A percentile compares a stretch with the other conserved stretches of the same genome.
phyloP scores from a whole-genome alignment of 2,329 filamentous ascomycete genomes.

The Trichoderma asperellum region DNA sequence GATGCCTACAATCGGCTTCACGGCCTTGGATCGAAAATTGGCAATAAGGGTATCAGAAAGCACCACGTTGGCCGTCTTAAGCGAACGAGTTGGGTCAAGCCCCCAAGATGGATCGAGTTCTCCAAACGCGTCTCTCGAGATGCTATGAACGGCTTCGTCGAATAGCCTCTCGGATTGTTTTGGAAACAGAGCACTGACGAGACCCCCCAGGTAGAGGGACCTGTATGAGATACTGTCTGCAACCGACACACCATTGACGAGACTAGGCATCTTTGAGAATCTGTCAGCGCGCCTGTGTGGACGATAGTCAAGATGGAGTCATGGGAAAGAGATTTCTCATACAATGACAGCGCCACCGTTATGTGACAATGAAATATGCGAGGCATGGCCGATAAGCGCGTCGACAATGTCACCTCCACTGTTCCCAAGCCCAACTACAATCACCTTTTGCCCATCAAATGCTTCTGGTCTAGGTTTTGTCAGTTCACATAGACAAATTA shows the following conservation, averaged over 20 bases:
- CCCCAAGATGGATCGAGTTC: constrained; percentile 36
- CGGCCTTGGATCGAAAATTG: constrained; percentile 44
- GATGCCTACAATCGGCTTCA: constrained; percentile 41
- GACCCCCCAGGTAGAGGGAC: constrained; percentile 37
- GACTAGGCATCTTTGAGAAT: constrained; percentile 36
- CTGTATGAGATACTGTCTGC: constrained; percentile 43
- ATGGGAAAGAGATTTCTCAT: not conserved
- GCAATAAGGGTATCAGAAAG: constrained; percentile 39
- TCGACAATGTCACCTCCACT: constrained; percentile 41
- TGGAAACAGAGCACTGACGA: constrained; percentile 37
- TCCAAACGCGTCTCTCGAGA: constrained; percentile 33
- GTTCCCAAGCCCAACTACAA: constrained; percentile 52
- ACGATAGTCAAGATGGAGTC: not conserved
- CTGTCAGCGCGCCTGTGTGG: not conserved
- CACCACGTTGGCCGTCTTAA: constrained; percentile 37
- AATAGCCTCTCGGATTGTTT: constrained; percentile 29
- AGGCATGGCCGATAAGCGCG: constrained; percentile 39
- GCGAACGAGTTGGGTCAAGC: constrained; percentile 36
- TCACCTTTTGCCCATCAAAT: constrained; percentile 43
- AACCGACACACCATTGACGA: constrained; percentile 40
- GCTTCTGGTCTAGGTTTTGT: constrained; percentile 31
- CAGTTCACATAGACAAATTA: not conserved
- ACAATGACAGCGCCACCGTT: constrained; percentile 35
- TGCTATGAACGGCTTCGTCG: constrained; percentile 30
- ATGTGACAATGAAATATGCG: constrained; percentile 35